A percentile compares a stretch with the other conserved stretches of the same genome.
Evolutionary conservation across 192 early-diverging fungal species (phyloP).

Genomic region (Coemansia sp.): DNA sequence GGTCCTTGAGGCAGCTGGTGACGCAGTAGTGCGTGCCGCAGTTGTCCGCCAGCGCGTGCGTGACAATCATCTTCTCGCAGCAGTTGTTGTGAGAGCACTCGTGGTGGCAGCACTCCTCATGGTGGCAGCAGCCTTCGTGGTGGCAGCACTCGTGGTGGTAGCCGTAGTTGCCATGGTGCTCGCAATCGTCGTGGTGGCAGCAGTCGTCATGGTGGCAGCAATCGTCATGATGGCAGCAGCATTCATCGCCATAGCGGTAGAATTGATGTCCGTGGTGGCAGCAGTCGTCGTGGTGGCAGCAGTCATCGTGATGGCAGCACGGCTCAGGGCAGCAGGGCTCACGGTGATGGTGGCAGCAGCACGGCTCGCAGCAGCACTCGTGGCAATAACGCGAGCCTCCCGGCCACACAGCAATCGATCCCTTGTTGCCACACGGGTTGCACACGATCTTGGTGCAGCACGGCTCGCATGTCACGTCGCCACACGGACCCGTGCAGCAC

Average conservation of each 20-base stretch:
- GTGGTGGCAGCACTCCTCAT: conserved; percentile 27
- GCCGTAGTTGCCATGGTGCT: conserved; percentile 15
- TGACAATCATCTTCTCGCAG: conserved; percentile 40
- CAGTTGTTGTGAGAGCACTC: conserved; percentile 29
- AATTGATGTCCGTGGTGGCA: conserved; percentile 13
- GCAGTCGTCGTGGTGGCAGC: conserved; percentile 6
- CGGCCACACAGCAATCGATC: conserved; percentile 26
- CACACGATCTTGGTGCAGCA: conserved; percentile 51
- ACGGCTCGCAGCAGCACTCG: conserved; percentile 9
- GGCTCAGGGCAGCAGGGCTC: conserved; percentile 9
- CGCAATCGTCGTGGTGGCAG: conserved; percentile 23
- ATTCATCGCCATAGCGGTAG: conserved; percentile 7
- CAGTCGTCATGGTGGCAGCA: conserved; percentile 15
- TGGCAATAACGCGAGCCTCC: conserved; percentile 35
- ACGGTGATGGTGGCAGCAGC: conserved; percentile 8
- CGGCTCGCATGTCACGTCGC: conserved; percentile 47
- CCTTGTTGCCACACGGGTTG: conserved; percentile 35
- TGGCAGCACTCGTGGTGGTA: conserved; percentile 25
- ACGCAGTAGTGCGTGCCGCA: conserved; percentile 53
- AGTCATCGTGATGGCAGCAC: conserved; percentile 16
- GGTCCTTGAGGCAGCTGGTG: conserved; percentile 51
- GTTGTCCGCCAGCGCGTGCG: conserved; percentile 44
- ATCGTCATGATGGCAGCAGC: conserved; percentile 10
- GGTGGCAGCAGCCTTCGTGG: conserved; percentile 22
- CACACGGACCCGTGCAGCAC: conserved; percentile 51